phyloP scores from a whole-genome alignment of 2,329 filamentous ascomycete species.

The Dothideomycetes sp. region DNA sequence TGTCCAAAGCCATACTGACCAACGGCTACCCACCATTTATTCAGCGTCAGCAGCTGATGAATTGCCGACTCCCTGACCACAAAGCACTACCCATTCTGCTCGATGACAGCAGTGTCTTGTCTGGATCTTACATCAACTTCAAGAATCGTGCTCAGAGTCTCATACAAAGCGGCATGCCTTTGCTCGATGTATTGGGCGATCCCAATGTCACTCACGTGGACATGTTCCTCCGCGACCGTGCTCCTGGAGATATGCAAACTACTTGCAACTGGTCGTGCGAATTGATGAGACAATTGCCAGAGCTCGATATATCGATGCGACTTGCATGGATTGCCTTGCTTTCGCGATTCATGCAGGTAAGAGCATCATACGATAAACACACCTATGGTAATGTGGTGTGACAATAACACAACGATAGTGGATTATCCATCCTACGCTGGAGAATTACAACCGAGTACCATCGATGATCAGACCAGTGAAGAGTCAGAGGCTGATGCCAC shows the following conservation, averaged over 20 bases:
- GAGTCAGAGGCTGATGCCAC: slow-evolving; percentile 6
- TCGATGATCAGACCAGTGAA: slow-evolving; percentile 6
- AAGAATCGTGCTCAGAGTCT: slow-evolving; percentile 1
- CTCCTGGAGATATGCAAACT: slow-evolving; percentile 1
- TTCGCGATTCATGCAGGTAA: slow-evolving; percentile 1
- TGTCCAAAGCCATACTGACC: slow-evolving; percentile 6
- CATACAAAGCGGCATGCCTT: slow-evolving; percentile 1
- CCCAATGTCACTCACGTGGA: slow-evolving; percentile 1
- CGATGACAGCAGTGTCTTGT: slow-evolving; percentile 1
- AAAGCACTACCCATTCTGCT: slow-evolving; percentile 2
- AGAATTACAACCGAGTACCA: slow-evolving; percentile 7
- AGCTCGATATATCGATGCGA: slow-evolving; percentile 2
- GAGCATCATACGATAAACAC: background rate
- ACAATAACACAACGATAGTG: too few species aligned
- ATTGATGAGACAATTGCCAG: slow-evolving; percentile 3
- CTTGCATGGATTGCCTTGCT: slow-evolving; percentile 4
- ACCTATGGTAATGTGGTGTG: background rate
- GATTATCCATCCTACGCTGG: slow-evolving; percentile 5
- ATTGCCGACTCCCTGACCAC: slow-evolving; percentile 1
- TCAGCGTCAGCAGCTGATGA: slow-evolving; percentile 5
- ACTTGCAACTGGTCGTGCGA: slow-evolving; percentile 4
- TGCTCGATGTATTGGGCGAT: slow-evolving; percentile 1
- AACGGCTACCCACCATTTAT: slow-evolving; percentile 6
- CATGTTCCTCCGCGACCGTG: slow-evolving; percentile 4
- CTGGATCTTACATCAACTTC: slow-evolving; percentile 5